Percentiles rank a stretch among this genome's conserved stretches.
These are phyloP conservation scores for Rhodomyrtus tomentosa DNA, from an alignment of 345 rosid genomes.

Conservation along the genomic window DNA sequence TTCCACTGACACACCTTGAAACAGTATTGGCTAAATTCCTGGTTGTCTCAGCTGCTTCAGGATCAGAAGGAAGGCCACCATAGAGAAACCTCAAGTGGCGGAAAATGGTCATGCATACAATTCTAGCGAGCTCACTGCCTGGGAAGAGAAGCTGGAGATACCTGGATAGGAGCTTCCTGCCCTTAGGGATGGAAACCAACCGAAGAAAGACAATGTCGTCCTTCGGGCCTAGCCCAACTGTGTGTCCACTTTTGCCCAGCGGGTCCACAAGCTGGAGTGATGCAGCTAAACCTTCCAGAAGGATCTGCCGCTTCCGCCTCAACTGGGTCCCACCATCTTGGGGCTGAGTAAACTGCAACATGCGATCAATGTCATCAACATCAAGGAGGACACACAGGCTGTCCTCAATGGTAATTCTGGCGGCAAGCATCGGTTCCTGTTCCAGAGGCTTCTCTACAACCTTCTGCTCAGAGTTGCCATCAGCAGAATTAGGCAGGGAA, in stretches of 20 bases:
- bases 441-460: constrained; percentile 71
- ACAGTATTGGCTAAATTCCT: constrained; percentile 52
- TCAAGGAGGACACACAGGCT: constrained; percentile 61
- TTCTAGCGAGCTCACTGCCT: constrained; percentile 71
- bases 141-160: constrained; percentile 75
- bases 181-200: constrained; percentile 72
- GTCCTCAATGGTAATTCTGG: constrained; percentile 88
- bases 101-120: constrained; percentile 88
- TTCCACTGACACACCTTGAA: constrained; percentile 47
- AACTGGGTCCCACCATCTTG: constrained; percentile 85
- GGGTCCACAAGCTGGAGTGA: constrained; percentile 94
- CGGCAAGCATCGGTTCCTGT: constrained; percentile 94
- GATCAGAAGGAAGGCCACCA: constrained; percentile 67
- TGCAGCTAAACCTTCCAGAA: constrained; percentile 79
- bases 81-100: constrained; percentile 86
- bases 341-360: constrained; percentile 50
- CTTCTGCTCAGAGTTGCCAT: constrained; percentile 47
- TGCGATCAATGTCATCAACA: constrained; percentile 79
- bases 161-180: constrained; percentile 54
- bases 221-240: constrained; percentile 38
- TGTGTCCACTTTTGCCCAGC: constrained; percentile 48
- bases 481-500: constrained; percentile 29
- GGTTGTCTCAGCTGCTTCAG: constrained; percentile 52
- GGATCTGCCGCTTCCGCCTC: constrained; percentile 52
- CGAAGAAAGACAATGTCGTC: constrained; percentile 80